These are phyloP conservation scores for Dittrichia graveolens DNA, from an alignment of 129 eudicot species.

Conservation along the genomic window DNA sequence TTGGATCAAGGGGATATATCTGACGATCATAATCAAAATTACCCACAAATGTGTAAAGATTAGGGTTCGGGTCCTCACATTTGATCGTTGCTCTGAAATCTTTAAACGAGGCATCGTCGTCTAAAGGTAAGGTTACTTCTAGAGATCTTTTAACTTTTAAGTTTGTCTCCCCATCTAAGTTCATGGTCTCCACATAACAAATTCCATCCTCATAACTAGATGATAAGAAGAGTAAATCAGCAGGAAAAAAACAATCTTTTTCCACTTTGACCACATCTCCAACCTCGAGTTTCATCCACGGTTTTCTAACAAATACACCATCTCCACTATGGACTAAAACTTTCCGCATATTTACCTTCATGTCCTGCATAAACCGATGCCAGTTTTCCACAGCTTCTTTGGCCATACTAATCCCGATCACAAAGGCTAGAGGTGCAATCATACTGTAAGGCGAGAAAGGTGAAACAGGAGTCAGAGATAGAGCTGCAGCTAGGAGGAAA, in stretches of 20 bases:
- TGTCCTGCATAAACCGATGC: conserved; percentile 93
- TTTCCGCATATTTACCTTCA: conserved; percentile 92
- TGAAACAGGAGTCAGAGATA: conserved; percentile 79
- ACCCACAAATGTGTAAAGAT: conserved; percentile 87
- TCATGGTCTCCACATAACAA: conserved; percentile 97
- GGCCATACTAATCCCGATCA: conserved; percentile 93
- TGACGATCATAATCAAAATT: conserved; percentile 80
- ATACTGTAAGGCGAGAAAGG: conserved; percentile 84
- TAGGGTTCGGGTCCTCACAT: conserved; percentile 95
- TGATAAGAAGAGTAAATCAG: conserved; percentile 80
- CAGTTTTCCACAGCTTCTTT: conserved; percentile 97
- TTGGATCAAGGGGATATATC: conserved; percentile 79
- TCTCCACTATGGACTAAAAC: conserved; percentile 61
- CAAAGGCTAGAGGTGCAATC: conserved; percentile 89
- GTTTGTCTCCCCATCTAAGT: conserved; percentile 97
- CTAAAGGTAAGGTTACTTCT: conserved; percentile 70
- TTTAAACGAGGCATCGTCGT: conserved; percentile 67
- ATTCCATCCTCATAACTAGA: conserved; percentile 98
- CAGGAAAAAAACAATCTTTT: conserved; percentile 91
- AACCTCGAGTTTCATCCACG: conserved; percentile 85
- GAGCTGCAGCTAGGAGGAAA: conserved; percentile 78
- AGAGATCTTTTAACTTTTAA: conserved; percentile 85
- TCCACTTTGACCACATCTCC: conserved; percentile 92
- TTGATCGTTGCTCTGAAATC: conserved; percentile 65
- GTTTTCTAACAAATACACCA: conserved; percentile 60